Conservation (phyloP, 495 filamentous ascomycete genomes). For the Neurospora sp. region DNA sequence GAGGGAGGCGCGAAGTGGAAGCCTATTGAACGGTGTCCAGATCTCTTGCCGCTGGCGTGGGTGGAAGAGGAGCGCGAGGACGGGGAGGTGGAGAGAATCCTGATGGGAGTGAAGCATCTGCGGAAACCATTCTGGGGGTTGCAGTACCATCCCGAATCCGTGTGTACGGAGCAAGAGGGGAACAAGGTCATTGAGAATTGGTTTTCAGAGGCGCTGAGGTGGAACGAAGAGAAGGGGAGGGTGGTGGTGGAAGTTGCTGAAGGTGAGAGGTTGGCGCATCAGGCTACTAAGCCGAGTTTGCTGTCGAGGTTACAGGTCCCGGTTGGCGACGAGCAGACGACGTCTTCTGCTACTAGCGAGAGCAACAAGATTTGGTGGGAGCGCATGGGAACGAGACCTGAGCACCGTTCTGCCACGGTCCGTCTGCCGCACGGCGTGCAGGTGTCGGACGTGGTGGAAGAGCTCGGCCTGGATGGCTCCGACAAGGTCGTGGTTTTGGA, state of each 20-base stretch:
- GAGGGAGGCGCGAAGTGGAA: slow-evolving; percentile 16
- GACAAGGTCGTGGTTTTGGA: slow-evolving; percentile 44
- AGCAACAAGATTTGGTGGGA: slow-evolving; percentile 14
- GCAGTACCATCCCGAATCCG: slow-evolving; percentile 92
- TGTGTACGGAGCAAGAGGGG: slow-evolving; percentile 69
- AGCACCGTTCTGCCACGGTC: slow-evolving; percentile 19
- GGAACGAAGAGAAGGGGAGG: slow-evolving; percentile 32
- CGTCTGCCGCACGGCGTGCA: slow-evolving; percentile 25
- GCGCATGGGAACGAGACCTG: slow-evolving; percentile 15
- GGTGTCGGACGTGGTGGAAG: slow-evolving; percentile 39
- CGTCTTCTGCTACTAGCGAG: neutral
- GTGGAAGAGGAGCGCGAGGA: slow-evolving; percentile 35
- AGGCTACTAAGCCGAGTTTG: slow-evolving; percentile 18
- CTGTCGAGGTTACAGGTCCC: slow-evolving; percentile 10
- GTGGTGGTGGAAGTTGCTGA: slow-evolving; percentile 7
- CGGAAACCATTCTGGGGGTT: slow-evolving; percentile 77
- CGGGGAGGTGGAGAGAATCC: slow-evolving; percentile 41
- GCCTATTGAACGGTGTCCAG: slow-evolving; percentile 13
- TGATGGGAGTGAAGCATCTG: slow-evolving; percentile 67
- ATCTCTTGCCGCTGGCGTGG: slow-evolving; percentile 59
- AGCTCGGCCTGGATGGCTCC: slow-evolving; percentile 23
- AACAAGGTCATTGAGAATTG: slow-evolving; percentile 61
- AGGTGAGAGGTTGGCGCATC: slow-evolving; percentile 10
- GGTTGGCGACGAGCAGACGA: neutral
- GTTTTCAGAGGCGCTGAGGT: slow-evolving; percentile 51